Base-by-base conservation (phyloP, 78 protist species). In the Carpediemonas membranifera region DNA sequence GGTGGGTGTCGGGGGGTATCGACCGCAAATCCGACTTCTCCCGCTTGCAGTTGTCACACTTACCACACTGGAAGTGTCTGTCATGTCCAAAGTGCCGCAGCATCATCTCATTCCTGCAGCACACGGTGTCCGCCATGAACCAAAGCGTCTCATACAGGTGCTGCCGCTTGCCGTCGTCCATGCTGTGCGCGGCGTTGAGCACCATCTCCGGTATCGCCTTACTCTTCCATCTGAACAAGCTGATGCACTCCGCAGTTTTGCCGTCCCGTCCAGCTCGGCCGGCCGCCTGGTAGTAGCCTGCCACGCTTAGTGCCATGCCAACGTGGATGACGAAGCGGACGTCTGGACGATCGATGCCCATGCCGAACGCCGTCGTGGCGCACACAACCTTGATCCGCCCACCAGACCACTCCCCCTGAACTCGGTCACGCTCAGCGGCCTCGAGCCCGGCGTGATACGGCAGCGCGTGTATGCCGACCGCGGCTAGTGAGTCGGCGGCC, bases 261-360 rank as follows among this genome's bases (percentile, higher is more conserved):
- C 94, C 94, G 63, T 89, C 94, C 7, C 94, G 75, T 2, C 94
- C 94, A 2, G 90, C 91, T 9, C 94, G 77, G 16, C 94, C 94
- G 33, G 79, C 37, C 71, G 78, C 84, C 68, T 81, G 85, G 44
- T 81, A 93, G 84, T 92, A 95, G 54, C 88, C 90, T 59, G 93
- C 98, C 44, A 96, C n/a, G 37, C 90, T 79, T 77, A 91, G 92
- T 15, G 98, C 95, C 56, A 96, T 37, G n/a, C 94, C 36, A 76
- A 77, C 68, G 82, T 95, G 99, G 39, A 95, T 67, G 56, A 95
- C 92, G 13, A 28, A 54, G 18, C 80, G 63, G 28, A 79, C 78
- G 54, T 78, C 78, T 14, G 30, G 16, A 62, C 74, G 74, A n/a
- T 85, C 75, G 50, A 85, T 52, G 1, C 90, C 90, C 84, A 85